phyloP scores from a whole-genome alignment of 345 rosid genomes.

The Eucalyptus tenuipes region DNA sequence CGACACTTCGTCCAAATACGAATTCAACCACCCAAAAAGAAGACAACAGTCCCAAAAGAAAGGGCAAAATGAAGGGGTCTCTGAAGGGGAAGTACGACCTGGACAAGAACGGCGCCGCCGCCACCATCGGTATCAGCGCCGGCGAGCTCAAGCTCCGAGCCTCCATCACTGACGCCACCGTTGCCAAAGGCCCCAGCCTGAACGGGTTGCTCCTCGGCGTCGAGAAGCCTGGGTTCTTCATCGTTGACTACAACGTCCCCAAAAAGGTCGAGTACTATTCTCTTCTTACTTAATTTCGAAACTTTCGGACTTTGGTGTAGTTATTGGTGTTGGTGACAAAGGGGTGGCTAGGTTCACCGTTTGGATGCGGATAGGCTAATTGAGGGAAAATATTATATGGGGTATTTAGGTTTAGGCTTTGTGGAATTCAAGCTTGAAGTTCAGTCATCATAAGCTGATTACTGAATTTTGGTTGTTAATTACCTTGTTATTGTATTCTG shows the following conservation, averaged over 20 bases:
- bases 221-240: conserved; percentile 82
- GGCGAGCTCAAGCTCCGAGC: conserved; percentile 71
- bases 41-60: neutral
- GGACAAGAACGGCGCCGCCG: conserved; percentile 31
- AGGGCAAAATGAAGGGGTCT: conserved; percentile 56
- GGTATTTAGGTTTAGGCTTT: neutral
- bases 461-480: neutral
- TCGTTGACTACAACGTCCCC: conserved; percentile 72
- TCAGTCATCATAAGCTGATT: neutral
- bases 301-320: neutral
- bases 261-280: conserved; percentile 29
- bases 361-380: neutral
- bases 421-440: neutral
- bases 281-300: neutral
- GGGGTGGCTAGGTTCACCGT: neutral
- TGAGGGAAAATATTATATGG: neutral
- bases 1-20: neutral
- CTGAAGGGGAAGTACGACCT: conserved; percentile 56
- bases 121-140: conserved; percentile 37
- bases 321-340: neutral
- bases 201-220: conserved; percentile 63
- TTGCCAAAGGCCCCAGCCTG: conserved; percentile 68
- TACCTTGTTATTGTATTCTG: neutral
- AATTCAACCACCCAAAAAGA: neutral
- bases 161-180: conserved; percentile 73